Base-by-base conservation (phyloP, 2,329 filamentous ascomycete species). In the Hypoxylon sp. region DNA sequence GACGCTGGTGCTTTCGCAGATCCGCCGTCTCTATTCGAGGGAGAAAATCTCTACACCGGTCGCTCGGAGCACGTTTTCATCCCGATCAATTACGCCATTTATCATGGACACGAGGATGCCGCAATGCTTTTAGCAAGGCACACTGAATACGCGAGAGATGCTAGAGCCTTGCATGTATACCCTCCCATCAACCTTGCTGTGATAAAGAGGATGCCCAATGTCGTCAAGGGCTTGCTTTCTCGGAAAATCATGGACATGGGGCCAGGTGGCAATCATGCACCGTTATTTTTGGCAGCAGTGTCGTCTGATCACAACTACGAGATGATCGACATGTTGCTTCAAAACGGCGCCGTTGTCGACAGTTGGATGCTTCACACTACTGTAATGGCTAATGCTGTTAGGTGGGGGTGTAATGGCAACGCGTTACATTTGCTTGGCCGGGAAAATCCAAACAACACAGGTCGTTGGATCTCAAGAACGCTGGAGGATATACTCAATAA, bases 81-180 rank as follows among this genome's bases (percentile, higher is more conserved):
- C 7, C 53, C 53, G 22, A 20, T 57, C 22, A n/a, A 7, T 8
- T 16, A 5, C 5, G 44, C 54, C 11, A 42, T 57, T 11, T 2
- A 2, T 14, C 11, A 4, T 9, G 8, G 32, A 3, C 4, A 49
- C 3, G 44, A 57, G 32, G 32, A 20, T 3, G 22, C 28, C 1
- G 54, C 54, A 3, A 16, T 49, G 4, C 32, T 49, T 28, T 22
- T 57, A 18, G 44, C 44, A 14, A 20, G 40, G 4, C 54, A 57
- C 14, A 57, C 32, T 12, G 30, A 22, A 54, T 36, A 30, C 38
- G 9, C 16, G n/a, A n/a, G n/a, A n/a, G n/a, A n/a, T n/a, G n/a
- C n/a, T n/a, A n/a, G n/a, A 16, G 18, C 28, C 28, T 9, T 2
- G 5, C 2, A 14, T n/a, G 26, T 28, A 7, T 1, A 18, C 44